Conservation (phyloP, 768 basidiomycete species). For the Panellus pusillus region DNA sequence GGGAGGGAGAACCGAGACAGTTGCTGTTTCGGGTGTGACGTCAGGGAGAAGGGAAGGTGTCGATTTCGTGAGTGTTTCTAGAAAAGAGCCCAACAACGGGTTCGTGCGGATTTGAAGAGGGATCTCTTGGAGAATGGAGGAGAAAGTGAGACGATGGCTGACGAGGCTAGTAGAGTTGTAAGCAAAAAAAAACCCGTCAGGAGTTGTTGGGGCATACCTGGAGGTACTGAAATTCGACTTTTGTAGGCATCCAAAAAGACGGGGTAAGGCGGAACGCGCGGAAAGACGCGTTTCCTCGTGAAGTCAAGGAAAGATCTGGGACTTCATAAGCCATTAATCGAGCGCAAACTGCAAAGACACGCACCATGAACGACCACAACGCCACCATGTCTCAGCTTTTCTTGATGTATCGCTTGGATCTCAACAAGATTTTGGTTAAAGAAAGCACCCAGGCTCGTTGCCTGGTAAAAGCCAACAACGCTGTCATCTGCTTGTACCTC, state of each 20-base stretch:
- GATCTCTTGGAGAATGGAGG: conserved; percentile 82
- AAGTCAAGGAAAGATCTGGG: conserved; percentile 74
- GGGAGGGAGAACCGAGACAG: conserved; percentile 47
- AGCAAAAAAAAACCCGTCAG: no score
- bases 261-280: conserved; percentile 84
- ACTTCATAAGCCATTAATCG: conserved; percentile 14
- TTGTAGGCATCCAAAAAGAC: conserved; percentile 82
- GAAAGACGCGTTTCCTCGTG: conserved; percentile 84
- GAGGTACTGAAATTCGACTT: conserved; percentile 80
- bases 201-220: conserved; percentile 52
- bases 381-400: conserved; percentile 83
- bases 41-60: conserved; percentile 38
- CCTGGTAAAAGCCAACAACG: conserved; percentile 93
- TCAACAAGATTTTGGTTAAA: conserved; percentile 80
- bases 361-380: conserved; percentile 82
- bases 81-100: conserved; percentile 75
- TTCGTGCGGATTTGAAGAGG: conserved; percentile 85
- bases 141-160: conserved; percentile 79
- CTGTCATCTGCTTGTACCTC: conserved; percentile 92
- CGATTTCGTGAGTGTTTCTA: conserved; percentile 59
- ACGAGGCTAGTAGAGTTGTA: conserved; percentile 53
- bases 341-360: conserved; percentile 22
- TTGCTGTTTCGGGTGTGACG: conserved; percentile 38
- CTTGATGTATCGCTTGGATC: conserved; percentile 82
- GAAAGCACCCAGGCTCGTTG: conserved; percentile 82